Evolutionary conservation across 768 basidiomycete species (phyloP), one percentile per base, ranked within the genome.

Genomic region (Leccinum subtestaceum): DNA sequence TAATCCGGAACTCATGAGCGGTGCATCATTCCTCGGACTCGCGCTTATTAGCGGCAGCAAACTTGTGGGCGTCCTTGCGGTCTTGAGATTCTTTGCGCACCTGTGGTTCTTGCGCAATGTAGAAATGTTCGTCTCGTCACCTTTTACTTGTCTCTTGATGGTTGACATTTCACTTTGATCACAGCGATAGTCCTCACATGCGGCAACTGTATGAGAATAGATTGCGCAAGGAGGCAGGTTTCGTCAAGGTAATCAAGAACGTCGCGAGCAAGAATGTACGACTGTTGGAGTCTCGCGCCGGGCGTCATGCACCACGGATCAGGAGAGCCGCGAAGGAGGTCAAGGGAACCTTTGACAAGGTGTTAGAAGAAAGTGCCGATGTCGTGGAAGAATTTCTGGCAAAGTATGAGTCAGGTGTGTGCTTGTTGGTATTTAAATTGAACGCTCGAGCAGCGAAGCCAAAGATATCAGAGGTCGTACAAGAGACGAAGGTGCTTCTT

Each of bases 51-150:
- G 92, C 63, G 91, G 89, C 12, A 95, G 89, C 72, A 95, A 94
- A 70, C 83, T 95, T n/a, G 93, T 97, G 1, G 85, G 94, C 47
- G 73, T 83, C 5, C 81, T 97, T 6, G 94, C 95, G 10, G 81
- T 97, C 49, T 75, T 95, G 58, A 86, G 91, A 40, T 89, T 95
- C 62, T 75, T 98, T 12, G 86, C 88, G 11, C 93, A 96, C 68
- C 94, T 91, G 90, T 97, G 95, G 95, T 99, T 98, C 84, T 80
- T 99, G 50, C 85, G 83, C 64, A 82, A 76, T 55, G 95, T 98
- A 21, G 97, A 98, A 70, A 89, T 91, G 95, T 98, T 61, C 59
- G 91, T 78, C 29, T 25, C 36, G n/a, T 6, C 15, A 11, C 9
- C 51, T 36, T 45, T 27, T 10, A 27, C 13, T 49, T 11, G 0